phyloP scores from a whole-genome alignment of 163 green algal genomes.

The Trebouxiophyceae sp. region DNA sequence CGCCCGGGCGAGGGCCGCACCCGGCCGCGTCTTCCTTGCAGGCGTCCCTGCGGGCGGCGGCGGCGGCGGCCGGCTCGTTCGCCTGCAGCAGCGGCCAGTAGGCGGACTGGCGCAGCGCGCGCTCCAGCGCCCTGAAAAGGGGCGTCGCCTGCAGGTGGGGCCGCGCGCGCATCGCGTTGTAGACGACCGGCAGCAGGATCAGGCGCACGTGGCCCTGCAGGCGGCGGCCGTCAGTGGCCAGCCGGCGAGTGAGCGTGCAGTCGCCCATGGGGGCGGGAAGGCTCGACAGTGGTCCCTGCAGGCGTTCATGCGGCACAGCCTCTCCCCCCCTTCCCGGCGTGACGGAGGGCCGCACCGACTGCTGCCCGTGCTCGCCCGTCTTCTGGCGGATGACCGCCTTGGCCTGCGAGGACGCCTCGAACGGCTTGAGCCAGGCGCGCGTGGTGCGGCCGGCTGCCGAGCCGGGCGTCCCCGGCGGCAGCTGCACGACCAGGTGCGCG shows the following conservation, averaged over 20 bases:
- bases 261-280: background rate
- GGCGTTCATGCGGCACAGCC: background rate
- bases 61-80: no score
- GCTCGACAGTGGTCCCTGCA: background rate
- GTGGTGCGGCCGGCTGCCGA: background rate
- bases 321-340: constrained; percentile 33
- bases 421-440: constrained; percentile 46
- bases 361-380: no score
- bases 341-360: no score
- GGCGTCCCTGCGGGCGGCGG: no score
- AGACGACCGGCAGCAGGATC: constrained; percentile 44
- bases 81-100: no score
- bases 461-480: background rate
- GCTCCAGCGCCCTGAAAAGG: no score
- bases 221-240: no score
- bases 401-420: constrained; percentile 38
- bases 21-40: no score
- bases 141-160: no score
- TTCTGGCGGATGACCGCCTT: no score
- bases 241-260: background rate
- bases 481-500: constrained; percentile 39
- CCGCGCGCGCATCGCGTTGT: constrained; percentile 50
- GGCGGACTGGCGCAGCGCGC: no score
- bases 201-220: constrained; percentile 35
- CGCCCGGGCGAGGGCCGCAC: no score